Base-by-base conservation (phyloP, 306 rosid species). In the Prunus dulcis region DNA sequence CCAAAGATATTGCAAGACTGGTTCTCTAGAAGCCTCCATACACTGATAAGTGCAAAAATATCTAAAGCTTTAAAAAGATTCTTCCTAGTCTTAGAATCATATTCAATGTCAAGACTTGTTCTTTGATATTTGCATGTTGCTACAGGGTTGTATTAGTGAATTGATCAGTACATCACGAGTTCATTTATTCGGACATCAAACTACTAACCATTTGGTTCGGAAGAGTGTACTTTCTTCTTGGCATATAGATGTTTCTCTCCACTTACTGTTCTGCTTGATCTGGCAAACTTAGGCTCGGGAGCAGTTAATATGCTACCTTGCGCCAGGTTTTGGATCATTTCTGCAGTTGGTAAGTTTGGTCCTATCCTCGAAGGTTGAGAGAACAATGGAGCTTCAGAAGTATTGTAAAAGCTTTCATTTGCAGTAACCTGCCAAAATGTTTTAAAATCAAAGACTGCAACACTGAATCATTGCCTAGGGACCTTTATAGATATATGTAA, bases 381-480 rank as follows among this genome's bases (percentile, higher is more conserved):
- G 81, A 81, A 93, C 72, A 90, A 80, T 65, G 96, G 93, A 76
- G 78, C 63, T 77, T 87, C 87, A 75, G 76, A 78, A 45, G 65
- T 67, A 58, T 80, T 82, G 63, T 66, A 78, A 50, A 68, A 55
- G 58, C 73, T 69, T 79, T 87, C 86, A 74, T 67, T 80, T 86
- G 80, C 65, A 58, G 77, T 72, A 72, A 76, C 89, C 93, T 90
- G 87, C n/a, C 22, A 77, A 67, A 20, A 56, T 47, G 19, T 62
- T 30, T 13, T 6, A 9, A 75, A 28, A 51, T n/a, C 22, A 20
- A 43, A 49, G 25, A 57, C 15, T n/a, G 15, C 15, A 41, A 58
- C 19, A 41, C 7, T 32, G 43, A 41, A 46, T 76, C 47, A 70
- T 52, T 53, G 45, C 30, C 14, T 18, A 4, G 5, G 27, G 56